phyloP scores from a whole-genome alignment of 2,329 filamentous ascomycete genomes.

The Daldinia sp. region DNA sequence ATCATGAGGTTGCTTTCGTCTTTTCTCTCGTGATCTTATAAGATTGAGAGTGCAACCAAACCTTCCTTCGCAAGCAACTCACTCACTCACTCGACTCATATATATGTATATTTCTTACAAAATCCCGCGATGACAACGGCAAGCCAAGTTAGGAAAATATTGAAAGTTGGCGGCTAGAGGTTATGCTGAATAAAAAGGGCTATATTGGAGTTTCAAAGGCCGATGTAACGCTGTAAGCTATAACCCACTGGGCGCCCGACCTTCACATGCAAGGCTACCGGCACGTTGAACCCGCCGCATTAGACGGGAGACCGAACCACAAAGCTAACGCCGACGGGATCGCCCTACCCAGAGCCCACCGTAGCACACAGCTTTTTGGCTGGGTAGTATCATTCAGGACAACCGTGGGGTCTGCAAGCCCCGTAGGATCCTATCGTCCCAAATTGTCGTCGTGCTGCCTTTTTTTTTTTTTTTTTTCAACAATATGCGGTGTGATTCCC shows the following conservation, averaged over 20 bases:
- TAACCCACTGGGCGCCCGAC: neutral
- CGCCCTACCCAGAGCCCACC: neutral
- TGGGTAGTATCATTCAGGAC: neutral
- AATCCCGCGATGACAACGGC: slow-evolving; percentile 3
- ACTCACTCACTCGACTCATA: neutral
- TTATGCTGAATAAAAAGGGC: too few relatives aligned
- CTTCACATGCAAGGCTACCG: slow-evolving; percentile 13
- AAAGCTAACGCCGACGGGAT: neutral
- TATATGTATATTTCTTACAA: neutral
- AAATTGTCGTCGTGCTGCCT: neutral
- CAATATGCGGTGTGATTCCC: slow-evolving; percentile 29
- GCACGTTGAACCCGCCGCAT: slow-evolving; percentile 4
- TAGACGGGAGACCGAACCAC: neutral
- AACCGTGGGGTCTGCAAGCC: neutral
- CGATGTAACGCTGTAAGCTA: neutral
- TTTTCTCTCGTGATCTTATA: slow-evolving; percentile 8
- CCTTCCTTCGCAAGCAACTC: neutral
- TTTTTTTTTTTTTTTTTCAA: neutral
- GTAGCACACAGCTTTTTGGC: neutral
- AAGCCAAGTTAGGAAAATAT: slow-evolving; percentile 1
- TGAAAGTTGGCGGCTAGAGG: neutral
- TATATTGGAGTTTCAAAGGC: neutral
- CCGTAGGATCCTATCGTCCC: neutral
- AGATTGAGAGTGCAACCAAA: neutral
- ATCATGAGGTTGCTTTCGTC: slow-evolving; percentile 4